phyloP scores from a whole-genome alignment of 805 yeast species.

The Teunomyces funiuensis region DNA sequence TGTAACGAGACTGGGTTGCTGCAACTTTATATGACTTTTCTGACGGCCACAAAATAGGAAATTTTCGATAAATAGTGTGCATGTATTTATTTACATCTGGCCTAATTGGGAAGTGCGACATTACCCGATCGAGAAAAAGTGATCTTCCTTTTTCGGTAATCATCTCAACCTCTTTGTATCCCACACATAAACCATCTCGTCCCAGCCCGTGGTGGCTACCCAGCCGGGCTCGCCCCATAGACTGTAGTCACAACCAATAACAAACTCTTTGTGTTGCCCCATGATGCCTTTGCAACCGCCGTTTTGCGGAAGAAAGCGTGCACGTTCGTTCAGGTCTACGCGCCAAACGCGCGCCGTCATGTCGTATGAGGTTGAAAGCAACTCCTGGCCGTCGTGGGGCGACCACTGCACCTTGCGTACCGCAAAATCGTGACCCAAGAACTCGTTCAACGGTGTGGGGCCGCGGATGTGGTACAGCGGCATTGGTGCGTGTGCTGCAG shows the following conservation, averaged over 20 bases:
- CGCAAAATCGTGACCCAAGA: constrained; percentile 87
- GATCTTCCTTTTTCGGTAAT: background rate
- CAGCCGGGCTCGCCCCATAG: constrained; percentile 96
- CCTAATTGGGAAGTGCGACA: background rate
- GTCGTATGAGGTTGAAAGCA: constrained; percentile 82
- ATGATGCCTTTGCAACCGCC: constrained; percentile 61
- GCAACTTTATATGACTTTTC: constrained; percentile 9
- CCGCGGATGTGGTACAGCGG: constrained; percentile 48
- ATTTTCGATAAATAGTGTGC: constrained; percentile 2
- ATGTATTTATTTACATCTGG: constrained; percentile 2
- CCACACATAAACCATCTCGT: constrained; percentile 91
- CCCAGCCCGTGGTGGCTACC: constrained; percentile 96
- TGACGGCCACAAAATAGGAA: constrained; percentile 7
- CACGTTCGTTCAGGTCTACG: constrained; percentile 63
- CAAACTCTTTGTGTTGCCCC: constrained; percentile 80
- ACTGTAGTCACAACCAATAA: constrained; percentile 91
- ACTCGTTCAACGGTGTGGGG: constrained; percentile 71
- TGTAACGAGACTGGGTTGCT: background rate
- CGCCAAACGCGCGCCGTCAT: constrained; percentile 90
- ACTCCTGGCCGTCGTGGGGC: constrained; percentile 73
- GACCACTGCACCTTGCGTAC: constrained; percentile 84
- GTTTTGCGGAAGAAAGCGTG: constrained; percentile 39
- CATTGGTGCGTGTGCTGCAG: constrained; percentile 34
- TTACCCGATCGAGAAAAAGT: background rate
- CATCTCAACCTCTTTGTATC: constrained; percentile 51